Conservation (phyloP, 768 basidiomycete genomes). For the Trametes elegans region DNA sequence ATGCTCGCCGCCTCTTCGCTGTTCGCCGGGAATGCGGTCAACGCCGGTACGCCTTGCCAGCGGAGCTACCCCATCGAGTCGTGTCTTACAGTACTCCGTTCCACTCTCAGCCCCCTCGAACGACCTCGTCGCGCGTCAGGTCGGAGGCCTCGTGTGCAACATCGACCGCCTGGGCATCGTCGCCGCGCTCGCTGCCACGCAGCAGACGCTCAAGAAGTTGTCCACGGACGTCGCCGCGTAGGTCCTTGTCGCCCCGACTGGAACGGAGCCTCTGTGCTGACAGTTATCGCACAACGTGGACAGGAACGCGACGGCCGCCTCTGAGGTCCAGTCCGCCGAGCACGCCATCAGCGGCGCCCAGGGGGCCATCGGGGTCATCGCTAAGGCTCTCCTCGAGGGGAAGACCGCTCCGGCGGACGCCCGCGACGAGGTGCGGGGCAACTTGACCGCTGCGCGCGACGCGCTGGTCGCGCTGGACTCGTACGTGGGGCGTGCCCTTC, state of each 20-base stretch:
- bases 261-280: not conserved
- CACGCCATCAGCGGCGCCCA: conserved; percentile 13
- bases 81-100: too few species aligned
- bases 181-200: conserved; percentile 23
- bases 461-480: conserved; percentile 1
- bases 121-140: conserved; percentile 24
- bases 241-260: not conserved
- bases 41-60: not conserved
- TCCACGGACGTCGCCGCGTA: conserved; percentile 18
- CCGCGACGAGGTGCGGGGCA: conserved; percentile 21
- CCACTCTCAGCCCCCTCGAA: not conserved
- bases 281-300: too few species aligned
- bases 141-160: conserved; percentile 35
- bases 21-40: not conserved
- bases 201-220: conserved; percentile 22
- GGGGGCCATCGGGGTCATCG: conserved; percentile 23
- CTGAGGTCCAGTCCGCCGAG: not conserved
- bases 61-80: too few species aligned
- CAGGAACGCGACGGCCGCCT: conserved; percentile 1
- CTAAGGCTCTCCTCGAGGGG: conserved; percentile 22
- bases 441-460: conserved; percentile 17
- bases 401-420: conserved; percentile 25
- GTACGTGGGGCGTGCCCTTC: too few species aligned
- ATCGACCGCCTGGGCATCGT: conserved; percentile 33
- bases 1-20: not conserved